A percentile compares a stretch with the other conserved stretches of the same genome.
Evolutionary conservation across 306 rosid species (phyloP).

Genomic region (Gastrolobium bilobum): DNA sequence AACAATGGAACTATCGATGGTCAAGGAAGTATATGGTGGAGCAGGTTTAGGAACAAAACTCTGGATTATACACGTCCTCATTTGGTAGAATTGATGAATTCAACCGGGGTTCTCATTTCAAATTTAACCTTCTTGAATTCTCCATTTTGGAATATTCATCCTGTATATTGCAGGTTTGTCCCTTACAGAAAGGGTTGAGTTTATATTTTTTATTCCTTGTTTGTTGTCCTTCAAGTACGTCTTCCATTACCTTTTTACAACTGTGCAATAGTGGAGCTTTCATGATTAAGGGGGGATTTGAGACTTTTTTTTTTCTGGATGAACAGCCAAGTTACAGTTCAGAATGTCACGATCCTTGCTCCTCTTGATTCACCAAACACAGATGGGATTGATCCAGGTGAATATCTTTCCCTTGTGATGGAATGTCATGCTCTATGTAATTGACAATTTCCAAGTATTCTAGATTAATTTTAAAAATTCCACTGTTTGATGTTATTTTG

Average conservation of each 20-base stretch:
- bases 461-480: neutral
- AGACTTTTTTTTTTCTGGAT: slow-evolving; percentile 66
- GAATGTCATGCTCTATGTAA: neutral
- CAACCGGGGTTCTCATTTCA: slow-evolving; percentile 74
- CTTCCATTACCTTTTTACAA: slow-evolving; percentile 51
- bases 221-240: slow-evolving; percentile 48
- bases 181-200: slow-evolving; percentile 39
- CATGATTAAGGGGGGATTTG: slow-evolving; percentile 63
- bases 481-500: slow-evolving; percentile 8
- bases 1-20: slow-evolving; percentile 77
- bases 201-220: slow-evolving; percentile 38
- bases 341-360: slow-evolving; percentile 73
- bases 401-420: slow-evolving; percentile 38
- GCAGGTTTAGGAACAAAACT: slow-evolving; percentile 66
- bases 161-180: slow-evolving; percentile 87
- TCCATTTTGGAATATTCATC: slow-evolving; percentile 90
- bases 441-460: slow-evolving; percentile 8
- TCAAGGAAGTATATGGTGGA: slow-evolving; percentile 88
- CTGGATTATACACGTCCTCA: slow-evolving; percentile 82
- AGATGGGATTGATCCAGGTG: slow-evolving; percentile 86
- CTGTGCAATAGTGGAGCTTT: slow-evolving; percentile 56
- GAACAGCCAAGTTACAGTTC: slow-evolving; percentile 78
- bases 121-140: slow-evolving; percentile 78
- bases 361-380: slow-evolving; percentile 82
- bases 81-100: slow-evolving; percentile 82